phyloP scores from a whole-genome alignment of 495 filamentous ascomycete species.

The Annulohypoxylon nitens region DNA sequence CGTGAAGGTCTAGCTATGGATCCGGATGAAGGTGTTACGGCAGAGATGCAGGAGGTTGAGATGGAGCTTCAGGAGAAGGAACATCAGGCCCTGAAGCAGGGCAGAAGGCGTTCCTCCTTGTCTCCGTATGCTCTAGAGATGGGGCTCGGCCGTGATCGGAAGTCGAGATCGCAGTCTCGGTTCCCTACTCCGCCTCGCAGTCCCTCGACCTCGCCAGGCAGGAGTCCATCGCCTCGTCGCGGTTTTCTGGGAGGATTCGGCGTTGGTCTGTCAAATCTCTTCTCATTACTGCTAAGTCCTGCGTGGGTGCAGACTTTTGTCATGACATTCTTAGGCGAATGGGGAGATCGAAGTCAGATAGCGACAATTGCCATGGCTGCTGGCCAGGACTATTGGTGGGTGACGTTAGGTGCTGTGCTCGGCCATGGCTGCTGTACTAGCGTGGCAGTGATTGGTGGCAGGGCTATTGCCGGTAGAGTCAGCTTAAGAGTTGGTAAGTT shows the following conservation, averaged over 20 bases:
- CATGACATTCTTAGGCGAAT: constrained; percentile 99
- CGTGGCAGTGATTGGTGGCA: constrained; percentile 91
- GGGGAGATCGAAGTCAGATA: constrained; percentile 98
- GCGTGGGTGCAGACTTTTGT: constrained; percentile 99
- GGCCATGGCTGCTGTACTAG: constrained; percentile 93
- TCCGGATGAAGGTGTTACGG: constrained; percentile 86
- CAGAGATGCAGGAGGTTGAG: constrained; percentile 98
- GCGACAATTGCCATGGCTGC: constrained; percentile 99
- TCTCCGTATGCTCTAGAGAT: constrained; percentile 76
- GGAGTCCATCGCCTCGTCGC: constrained; percentile 59
- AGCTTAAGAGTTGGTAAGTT: constrained; percentile 96
- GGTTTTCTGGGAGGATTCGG: constrained; percentile 57
- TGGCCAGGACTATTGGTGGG: constrained; percentile 99
- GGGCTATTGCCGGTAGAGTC: constrained; percentile 92
- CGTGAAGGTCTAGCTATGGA: constrained; percentile 91
- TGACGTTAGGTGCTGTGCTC: constrained; percentile 87
- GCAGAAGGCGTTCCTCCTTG: constrained; percentile 66
- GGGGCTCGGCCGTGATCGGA: constrained; percentile 66
- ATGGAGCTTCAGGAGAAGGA: constrained; percentile 96
- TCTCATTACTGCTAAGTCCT: constrained; percentile 88
- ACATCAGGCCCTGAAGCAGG: constrained; percentile 69
- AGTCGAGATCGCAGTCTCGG: constrained; percentile 70
- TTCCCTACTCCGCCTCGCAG: constrained; percentile 71
- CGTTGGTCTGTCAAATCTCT: constrained; percentile 83
- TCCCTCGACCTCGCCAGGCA: constrained; percentile 69